Evolutionary conservation across 129 eudicot genomes (phyloP).

Genomic region (Smallanthus sonchifolius): DNA sequence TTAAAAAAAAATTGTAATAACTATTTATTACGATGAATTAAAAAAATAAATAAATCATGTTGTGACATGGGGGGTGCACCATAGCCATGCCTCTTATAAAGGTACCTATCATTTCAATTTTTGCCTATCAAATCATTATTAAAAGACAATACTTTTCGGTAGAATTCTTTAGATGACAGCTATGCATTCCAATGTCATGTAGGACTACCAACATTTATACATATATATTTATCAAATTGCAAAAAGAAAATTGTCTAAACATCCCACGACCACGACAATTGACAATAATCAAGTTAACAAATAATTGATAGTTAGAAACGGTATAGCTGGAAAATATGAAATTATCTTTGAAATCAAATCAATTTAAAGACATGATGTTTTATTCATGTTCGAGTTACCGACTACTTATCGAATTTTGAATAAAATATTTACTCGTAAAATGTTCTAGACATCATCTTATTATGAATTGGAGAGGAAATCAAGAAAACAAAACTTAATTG

Average conservation of each 20-base stretch:
- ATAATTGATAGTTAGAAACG: not conserved
- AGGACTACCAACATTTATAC: not conserved
- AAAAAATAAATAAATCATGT: too few species aligned
- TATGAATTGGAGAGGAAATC: not conserved
- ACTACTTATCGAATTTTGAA: not conserved
- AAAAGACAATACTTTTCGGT: not conserved
- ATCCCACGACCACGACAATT: not conserved
- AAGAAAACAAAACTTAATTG: not conserved
- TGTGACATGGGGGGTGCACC: too few species aligned
- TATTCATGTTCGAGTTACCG: not conserved
- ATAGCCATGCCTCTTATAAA: too few species aligned
- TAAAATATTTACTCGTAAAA: not conserved
- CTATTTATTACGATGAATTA: too few species aligned
- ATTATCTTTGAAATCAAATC: not conserved
- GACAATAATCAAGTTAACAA: not conserved
- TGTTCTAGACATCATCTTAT: too few species aligned
- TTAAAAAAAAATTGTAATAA: too few species aligned
- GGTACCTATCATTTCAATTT: not conserved
- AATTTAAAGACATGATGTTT: not conserved
- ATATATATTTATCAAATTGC: not conserved
- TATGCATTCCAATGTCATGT: constrained; percentile 12
- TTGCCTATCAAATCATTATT: constrained; percentile 12
- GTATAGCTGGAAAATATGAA: not conserved
- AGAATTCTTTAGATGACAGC: constrained; percentile 9
- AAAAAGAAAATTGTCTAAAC: not conserved